Evolutionary conservation across 129 eudicot genomes (phyloP).

Genomic region (Smallanthus sonchifolius): DNA sequence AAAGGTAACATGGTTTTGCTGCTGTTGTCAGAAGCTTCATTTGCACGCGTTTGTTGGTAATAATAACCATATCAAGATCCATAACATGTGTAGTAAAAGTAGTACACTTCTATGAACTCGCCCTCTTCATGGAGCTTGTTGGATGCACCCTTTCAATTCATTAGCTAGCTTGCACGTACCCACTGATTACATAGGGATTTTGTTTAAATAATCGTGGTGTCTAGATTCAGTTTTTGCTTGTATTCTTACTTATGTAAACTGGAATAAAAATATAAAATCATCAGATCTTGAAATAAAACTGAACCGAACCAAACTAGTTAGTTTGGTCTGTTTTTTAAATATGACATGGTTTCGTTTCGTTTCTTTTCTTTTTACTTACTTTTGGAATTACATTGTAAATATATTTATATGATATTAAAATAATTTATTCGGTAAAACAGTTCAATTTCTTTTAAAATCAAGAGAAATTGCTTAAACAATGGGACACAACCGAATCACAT

Average conservation of each 20-base stretch:
- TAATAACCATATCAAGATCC: background rate
- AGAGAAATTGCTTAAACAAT: background rate
- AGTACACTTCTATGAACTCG: conserved; percentile 3
- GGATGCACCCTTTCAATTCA: background rate
- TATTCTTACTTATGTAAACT: background rate
- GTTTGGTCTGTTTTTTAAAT: background rate
- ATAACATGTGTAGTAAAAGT: background rate
- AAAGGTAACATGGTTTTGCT: conserved; percentile 14
- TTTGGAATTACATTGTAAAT: background rate
- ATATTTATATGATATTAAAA: background rate
- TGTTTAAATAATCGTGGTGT: background rate
- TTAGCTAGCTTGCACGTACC: background rate
- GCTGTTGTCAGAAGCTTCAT: background rate
- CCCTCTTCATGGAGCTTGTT: conserved; percentile 1
- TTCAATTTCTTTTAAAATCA: background rate
- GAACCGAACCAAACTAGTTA: background rate
- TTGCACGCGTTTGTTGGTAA: conserved; percentile 3
- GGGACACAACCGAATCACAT: background rate
- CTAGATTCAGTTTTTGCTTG: conserved; percentile 2
- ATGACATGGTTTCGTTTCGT: background rate
- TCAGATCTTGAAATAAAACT: conserved; percentile 9
- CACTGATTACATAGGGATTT: background rate
- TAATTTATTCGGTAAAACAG: background rate
- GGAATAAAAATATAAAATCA: conserved; percentile 3
- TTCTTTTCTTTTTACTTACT: background rate